Evolutionary conservation across 116 monocot species (phyloP), one percentile per base, ranked within the genome.

Genomic region (Iris pallida): DNA sequence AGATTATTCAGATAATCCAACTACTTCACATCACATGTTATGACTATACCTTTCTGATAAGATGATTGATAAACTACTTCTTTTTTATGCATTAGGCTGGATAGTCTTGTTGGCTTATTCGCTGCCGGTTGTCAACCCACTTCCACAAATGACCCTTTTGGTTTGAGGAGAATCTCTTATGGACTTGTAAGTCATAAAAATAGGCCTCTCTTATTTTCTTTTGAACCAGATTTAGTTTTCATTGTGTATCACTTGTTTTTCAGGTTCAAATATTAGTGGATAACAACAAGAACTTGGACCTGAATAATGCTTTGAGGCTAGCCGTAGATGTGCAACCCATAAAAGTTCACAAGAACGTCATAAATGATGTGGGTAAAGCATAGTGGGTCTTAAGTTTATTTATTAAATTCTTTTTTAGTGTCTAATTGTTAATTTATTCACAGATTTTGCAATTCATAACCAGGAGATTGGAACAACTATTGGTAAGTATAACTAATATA

Each of bases 91-190:
- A 49, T 53, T 74, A 96, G 96, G 52, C 72, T 96, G 43, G 96
- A 96, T 85, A 92, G 89, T 68, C 86, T 96, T 51, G 89, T 96
- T 74, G 96, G 96, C 18, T 81, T 96, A 85, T 96, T 96, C 80
- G 85, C 80, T 70, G 89, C 76, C 68, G 96, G 96, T 18, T 96
- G 96, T 63, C 92, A 92, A 44, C 92, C 92, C 68, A 96, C 81
- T 79, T 96, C 92, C 20, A 79, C 89, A 40, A 91, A 77, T 78
- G 96, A 96, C 72, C 91, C 96, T 5, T 96, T 91, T 87, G 96
- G 92, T 61, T 64, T 96, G 71, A 77, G 96, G 78, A 91, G 92
- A 83, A 87, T 91, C 46, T 84, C 89, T n/a, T 96, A 91, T 85
- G 96, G 96, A 48, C 82, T 96, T 67, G 96, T 96, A 85, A 82